Evolutionary conservation across 257 asterid species (phyloP).

Genomic region (Plantago ovata): DNA sequence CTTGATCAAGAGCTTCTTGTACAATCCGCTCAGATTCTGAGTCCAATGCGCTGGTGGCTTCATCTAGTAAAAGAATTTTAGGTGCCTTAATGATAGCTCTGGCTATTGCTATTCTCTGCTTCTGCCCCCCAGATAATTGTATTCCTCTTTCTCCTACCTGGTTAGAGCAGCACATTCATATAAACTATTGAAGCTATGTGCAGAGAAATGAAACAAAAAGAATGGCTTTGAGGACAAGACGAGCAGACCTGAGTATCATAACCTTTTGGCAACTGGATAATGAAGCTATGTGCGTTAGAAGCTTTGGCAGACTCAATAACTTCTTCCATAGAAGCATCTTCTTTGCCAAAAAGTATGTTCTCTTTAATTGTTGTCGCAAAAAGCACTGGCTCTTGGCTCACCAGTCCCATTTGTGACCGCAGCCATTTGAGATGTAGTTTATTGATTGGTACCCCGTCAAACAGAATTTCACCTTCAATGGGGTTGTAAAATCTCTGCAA

Average conservation of each 20-base stretch:
- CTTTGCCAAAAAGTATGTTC: slow-evolving; percentile 78
- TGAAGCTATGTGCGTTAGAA: slow-evolving; percentile 79
- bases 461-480: slow-evolving; percentile 44
- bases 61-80: slow-evolving; percentile 80
- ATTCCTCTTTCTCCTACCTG: slow-evolving; percentile 97
- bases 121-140: slow-evolving; percentile 95
- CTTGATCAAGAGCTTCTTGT: slow-evolving; percentile 66
- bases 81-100: slow-evolving; percentile 84
- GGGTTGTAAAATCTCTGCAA: slow-evolving; percentile 92
- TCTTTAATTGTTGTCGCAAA: slow-evolving; percentile 89
- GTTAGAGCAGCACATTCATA: not conserved
- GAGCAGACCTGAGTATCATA: slow-evolving; percentile 72
- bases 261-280: slow-evolving; percentile 74
- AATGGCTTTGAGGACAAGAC: too few relatives aligned
- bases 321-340: slow-evolving; percentile 67
- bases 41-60: slow-evolving; percentile 95
- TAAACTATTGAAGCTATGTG: too few relatives aligned
- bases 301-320: slow-evolving; percentile 72
- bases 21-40: slow-evolving; percentile 78
- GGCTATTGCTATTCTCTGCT: slow-evolving; percentile 92
- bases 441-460: slow-evolving; percentile 63
- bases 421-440: slow-evolving; percentile 79
- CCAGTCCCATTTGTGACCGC: slow-evolving; percentile 86
- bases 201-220: too few relatives aligned
- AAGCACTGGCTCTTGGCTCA: slow-evolving; percentile 92